Base-by-base conservation (phyloP, 2,329 filamentous ascomycete genomes). In the Claviceps cyperi region DNA sequence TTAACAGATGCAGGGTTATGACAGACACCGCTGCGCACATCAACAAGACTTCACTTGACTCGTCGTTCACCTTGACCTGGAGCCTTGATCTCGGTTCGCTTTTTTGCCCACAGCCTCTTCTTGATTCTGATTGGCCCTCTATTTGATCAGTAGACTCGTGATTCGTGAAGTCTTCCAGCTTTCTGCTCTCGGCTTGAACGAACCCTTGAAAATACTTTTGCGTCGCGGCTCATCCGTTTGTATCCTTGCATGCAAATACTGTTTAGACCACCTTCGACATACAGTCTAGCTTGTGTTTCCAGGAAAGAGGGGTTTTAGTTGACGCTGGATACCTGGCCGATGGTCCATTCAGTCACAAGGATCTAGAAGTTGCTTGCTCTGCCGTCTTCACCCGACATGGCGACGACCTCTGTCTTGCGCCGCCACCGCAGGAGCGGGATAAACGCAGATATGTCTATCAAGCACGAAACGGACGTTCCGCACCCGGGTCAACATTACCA, bases 391-490 rank as follows among this genome's bases (percentile, higher is more conserved):
- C 15, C 21, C 40, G 17, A 22, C 43, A 50, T 52, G 47, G n/a
- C 37, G 4, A 21, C 37, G 4, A 37, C 47, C 15, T 9, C 37
- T 22, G 5, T 21, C 17, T 6, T 32, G 24, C 50, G 47, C 2
- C 50, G 50, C 11, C 47, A 52, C 28, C 50, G 47, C 14, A 40
- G 47, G 9, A 40, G 47, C 9, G 40, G 21, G 15, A 19, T 8
- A 11, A 21, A 39, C 2, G 13, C 17, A 5, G 28, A 39, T 5
- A 5, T 17, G 24, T 39, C 14, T 37, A 47, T 64, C 46, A 64
- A 64, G 46, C 52, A 37, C 43, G 62, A 64, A 9, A 59, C 57
- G 8, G 58, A 63, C 21, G 21, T n/a, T 11, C 47, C 38, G 3
- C n/a, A 37, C 7, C 43, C 43, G n/a, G 17, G 32, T 24, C 22